These are phyloP conservation scores for Firmiana major DNA, from an alignment of 345 rosid genomes.

Conservation along the genomic window DNA sequence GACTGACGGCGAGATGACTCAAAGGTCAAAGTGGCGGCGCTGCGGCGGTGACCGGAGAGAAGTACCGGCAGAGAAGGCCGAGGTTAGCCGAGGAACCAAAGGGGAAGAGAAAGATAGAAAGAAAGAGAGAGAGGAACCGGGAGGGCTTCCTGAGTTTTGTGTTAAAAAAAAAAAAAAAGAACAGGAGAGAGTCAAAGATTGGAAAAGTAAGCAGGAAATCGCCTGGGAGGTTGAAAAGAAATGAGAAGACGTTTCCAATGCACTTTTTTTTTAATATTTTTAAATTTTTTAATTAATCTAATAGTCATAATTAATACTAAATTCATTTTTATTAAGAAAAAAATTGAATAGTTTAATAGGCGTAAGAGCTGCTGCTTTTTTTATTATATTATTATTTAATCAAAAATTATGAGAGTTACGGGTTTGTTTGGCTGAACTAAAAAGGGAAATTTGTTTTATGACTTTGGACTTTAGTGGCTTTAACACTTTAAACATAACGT, in stretches of 20 bases:
- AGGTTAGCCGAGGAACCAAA: constrained; percentile 7
- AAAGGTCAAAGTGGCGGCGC: constrained; percentile 3
- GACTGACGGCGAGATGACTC: not conserved
- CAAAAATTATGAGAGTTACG: not conserved
- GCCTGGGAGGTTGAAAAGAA: constrained; percentile 26
- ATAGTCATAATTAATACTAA: not conserved
- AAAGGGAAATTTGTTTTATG: not conserved
- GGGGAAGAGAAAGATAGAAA: constrained; percentile 15
- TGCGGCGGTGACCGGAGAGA: constrained; percentile 3
- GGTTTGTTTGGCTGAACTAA: not conserved
- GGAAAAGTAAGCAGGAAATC: constrained; percentile 29
- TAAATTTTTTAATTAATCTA: not conserved
- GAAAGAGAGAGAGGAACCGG: not conserved
- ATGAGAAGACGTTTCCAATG: constrained; percentile 37
- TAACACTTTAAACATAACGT: not conserved
- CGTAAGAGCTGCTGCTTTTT: too few relatives aligned
- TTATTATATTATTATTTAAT: too few relatives aligned
- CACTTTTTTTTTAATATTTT: not conserved
- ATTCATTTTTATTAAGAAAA: not conserved
- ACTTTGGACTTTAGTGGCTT: not conserved
- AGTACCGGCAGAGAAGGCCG: constrained; percentile 14
- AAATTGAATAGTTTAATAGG: too few relatives aligned
- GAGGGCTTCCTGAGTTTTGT: constrained; percentile 9
- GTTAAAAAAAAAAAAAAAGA: constrained; percentile 7
- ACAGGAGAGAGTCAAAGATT: constrained; percentile 36